These are phyloP conservation scores for Rhizophagus sp. DNA, from an alignment of 192 early-diverging fungal genomes.

Conservation along the genomic window DNA sequence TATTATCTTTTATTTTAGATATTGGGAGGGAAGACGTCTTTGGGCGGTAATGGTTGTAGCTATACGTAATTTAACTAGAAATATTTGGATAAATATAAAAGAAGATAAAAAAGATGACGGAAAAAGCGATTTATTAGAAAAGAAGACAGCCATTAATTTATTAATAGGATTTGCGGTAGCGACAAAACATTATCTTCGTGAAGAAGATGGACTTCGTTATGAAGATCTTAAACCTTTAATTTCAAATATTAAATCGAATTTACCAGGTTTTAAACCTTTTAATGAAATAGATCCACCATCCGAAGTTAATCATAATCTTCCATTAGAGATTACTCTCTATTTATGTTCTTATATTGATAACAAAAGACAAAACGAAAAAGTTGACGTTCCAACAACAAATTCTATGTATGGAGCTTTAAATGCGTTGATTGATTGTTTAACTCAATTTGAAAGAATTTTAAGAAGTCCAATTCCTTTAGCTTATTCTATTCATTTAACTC, in stretches of 20 bases:
- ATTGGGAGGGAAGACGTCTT: constrained; percentile 86
- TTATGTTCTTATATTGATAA: constrained; percentile 55
- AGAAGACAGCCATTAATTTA: constrained; percentile 71
- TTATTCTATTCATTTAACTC: constrained; percentile 86
- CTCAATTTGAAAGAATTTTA: constrained; percentile 81
- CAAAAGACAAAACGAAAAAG: constrained; percentile 36
- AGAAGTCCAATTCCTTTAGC: constrained; percentile 86
- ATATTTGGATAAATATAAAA: constrained; percentile 69
- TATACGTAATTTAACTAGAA: constrained; percentile 77
- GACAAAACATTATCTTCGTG: constrained; percentile 84
- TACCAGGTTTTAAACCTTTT: constrained; percentile 28
- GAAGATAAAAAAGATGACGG: constrained; percentile 47
- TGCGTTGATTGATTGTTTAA: constrained; percentile 58
- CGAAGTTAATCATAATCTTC: constrained; percentile 48
- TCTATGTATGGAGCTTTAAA: constrained; percentile 54
- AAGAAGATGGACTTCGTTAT: constrained; percentile 67
- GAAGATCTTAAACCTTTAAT: constrained; percentile 72
- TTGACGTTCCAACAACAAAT: constrained; percentile 49
- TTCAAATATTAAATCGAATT: constrained; percentile 50
- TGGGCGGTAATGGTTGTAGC: constrained; percentile 74
- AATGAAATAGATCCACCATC: constrained; percentile 21
- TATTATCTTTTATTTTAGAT: constrained; percentile 47
- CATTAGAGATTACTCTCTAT: constrained; percentile 61
- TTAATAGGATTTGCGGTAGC: constrained; percentile 76
- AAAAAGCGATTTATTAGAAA: constrained; percentile 62